Base-by-base conservation (phyloP, 192 early-diverging fungal genomes). In the Thoreauomyces humboldtii region DNA sequence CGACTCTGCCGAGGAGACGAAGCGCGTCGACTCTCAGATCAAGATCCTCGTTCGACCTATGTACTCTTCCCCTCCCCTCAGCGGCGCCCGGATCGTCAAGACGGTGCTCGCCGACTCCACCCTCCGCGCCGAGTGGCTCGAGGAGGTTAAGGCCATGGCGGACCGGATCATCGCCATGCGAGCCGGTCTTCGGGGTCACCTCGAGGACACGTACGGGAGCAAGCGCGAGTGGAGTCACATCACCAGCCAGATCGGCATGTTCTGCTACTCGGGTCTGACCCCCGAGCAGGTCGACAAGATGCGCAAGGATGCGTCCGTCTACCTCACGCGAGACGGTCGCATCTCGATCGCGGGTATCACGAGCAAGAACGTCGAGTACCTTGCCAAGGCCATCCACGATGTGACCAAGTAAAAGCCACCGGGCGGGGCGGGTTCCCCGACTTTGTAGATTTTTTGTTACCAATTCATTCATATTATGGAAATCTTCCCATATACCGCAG, bases 41-140 rank as follows among this genome's bases (percentile, higher is more conserved):
- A 96, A 95, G 79, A 93, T 96, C 71, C 75, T 99, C 38, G 91
- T 97, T 66, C 88, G 97, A 35, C 92, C 95, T 44, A 87, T 98
- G 89, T 96, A 95, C 87, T 96, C 94, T n/a, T 96, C 95, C 85
- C 94, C 95, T 44, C 96, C 97, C n/a, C 73, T 95, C 34, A 87
- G 91, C 68, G 97, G 95, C 66, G 90, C 96, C 21, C 89, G 93
- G 51, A 90, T 99, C 55, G 97, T 93, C 48, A 85, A 87, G 63
- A 84, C 87, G 69, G 92, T 99, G 29, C 79, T 99, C 73, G 81
- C 78, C 63, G 80, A 77, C 52, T 77, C 87, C 2, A 81, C 82
- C 55, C 81, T 98, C 67, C 83, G 85, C 63, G 32, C 63, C 4
- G 89, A 96, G 82, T 99, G 97, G 97, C 69, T 89, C 31, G 73